Evolutionary conservation across 192 early-diverging fungal genomes (phyloP).

Genomic region (Rhizoclosmatium sp.): DNA sequence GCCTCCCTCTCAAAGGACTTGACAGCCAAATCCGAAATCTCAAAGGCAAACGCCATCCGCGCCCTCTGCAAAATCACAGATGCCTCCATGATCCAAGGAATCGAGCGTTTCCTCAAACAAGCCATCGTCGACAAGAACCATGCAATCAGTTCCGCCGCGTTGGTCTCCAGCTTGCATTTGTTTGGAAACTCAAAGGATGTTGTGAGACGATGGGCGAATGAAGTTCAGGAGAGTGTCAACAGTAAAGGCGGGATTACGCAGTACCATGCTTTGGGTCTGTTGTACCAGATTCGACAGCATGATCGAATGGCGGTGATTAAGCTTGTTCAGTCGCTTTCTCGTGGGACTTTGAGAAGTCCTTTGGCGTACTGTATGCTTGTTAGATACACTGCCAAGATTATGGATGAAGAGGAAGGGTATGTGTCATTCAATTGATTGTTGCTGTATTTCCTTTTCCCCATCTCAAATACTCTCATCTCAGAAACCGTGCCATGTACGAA

Average conservation of each 20-base stretch:
- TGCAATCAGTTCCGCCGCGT: conserved; percentile 85
- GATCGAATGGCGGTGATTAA: conserved; percentile 99
- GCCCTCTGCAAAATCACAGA: conserved; percentile 96
- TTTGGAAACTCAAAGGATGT: conserved; percentile 87
- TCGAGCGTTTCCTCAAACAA: conserved; percentile 96
- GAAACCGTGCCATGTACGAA: conserved; percentile 76
- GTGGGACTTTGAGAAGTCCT: conserved; percentile 75
- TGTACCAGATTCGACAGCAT: conserved; percentile 95
- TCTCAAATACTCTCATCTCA: conserved; percentile 14
- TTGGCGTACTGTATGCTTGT: conserved; percentile 93
- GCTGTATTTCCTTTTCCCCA: conserved; percentile 8
- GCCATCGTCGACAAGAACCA: conserved; percentile 96
- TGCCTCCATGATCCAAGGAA: conserved; percentile 92
- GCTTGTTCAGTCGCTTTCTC: conserved; percentile 88
- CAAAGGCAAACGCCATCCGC: conserved; percentile 95
- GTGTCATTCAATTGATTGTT: neutral
- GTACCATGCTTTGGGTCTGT: conserved; percentile 96
- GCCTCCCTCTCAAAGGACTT: conserved; percentile 95
- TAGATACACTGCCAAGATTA: conserved; percentile 85
- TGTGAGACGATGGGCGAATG: conserved; percentile 96
- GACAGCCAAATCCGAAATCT: conserved; percentile 90
- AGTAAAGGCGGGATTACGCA: conserved; percentile 92
- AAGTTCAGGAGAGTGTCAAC: conserved; percentile 94
- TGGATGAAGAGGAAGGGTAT: conserved; percentile 63
- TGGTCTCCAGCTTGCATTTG: conserved; percentile 91